A percentile compares a stretch with the other conserved stretches of the same genome.
Evolutionary conservation across 495 filamentous ascomycete genomes (phyloP).

Genomic region (Pseudoneurospora amorphoporcata): DNA sequence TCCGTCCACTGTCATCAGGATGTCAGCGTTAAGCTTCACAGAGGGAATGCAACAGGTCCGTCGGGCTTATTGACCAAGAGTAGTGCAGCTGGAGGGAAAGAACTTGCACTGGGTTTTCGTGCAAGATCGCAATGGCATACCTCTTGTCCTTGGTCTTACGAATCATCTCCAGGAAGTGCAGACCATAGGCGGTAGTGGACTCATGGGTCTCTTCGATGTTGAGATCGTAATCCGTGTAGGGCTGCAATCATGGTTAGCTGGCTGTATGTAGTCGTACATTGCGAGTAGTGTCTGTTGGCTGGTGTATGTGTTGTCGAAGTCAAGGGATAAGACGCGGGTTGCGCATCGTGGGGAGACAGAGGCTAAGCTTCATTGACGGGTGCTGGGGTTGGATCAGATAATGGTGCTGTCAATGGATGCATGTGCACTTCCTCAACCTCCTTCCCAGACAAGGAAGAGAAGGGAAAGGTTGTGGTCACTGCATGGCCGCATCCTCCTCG

Average conservation of each 20-base stretch:
- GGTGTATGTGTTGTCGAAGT: background rate
- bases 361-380: background rate
- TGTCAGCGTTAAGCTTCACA: conserved; percentile 3
- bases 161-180: conserved; percentile 54
- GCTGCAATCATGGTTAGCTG: conserved; percentile 14
- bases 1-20: conserved; percentile 43
- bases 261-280: background rate
- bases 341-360: background rate
- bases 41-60: background rate
- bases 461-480: background rate
- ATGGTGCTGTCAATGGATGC: background rate
- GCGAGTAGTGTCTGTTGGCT: background rate
- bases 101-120: background rate
- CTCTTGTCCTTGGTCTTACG: conserved; percentile 60
- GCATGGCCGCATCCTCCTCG: background rate
- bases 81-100: background rate
- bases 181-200: conserved; percentile 56
- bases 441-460: background rate
- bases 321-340: background rate
- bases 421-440: background rate
- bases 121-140: conserved; percentile 29
- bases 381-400: background rate
- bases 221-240: conserved; percentile 26
- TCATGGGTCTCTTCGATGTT: conserved; percentile 44
- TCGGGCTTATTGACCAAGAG: background rate